A percentile compares a stretch with the other conserved stretches of the same genome.
Evolutionary conservation across 768 basidiomycete species (phyloP).

Genomic region (Piloderma croceum): DNA sequence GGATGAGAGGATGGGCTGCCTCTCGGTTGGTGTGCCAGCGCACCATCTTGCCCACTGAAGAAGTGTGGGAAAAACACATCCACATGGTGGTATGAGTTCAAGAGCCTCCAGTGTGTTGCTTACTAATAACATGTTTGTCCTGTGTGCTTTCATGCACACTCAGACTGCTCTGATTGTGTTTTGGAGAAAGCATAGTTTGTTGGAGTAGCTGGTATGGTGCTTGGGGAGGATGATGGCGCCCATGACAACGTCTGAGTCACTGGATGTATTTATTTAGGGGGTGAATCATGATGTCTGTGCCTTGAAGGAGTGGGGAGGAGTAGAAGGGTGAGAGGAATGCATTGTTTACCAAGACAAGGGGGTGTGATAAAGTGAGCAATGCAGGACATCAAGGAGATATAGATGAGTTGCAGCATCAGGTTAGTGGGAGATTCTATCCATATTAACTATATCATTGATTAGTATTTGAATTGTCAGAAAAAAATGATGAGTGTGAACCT

Average conservation of each 20-base stretch:
- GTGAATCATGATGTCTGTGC: conserved; percentile 85
- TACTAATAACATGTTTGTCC: conserved; percentile 72
- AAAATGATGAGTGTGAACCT: conserved; percentile 40
- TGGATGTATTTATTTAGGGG: conserved; percentile 87
- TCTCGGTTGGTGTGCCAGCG: too few species aligned
- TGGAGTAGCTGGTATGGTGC: conserved; percentile 40
- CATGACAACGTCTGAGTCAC: conserved; percentile 91
- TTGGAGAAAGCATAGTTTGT: conserved; percentile 78
- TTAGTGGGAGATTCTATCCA: conserved; percentile 97
- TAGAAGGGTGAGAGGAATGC: conserved; percentile 94
- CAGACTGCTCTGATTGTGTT: conserved; percentile 84
- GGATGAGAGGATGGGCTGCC: too few species aligned
- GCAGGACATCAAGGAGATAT: conserved; percentile 64
- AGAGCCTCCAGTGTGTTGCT: conserved; percentile 60
- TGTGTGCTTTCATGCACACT: conserved; percentile 83
- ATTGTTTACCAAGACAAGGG: conserved; percentile 87
- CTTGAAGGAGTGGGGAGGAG: conserved; percentile 76
- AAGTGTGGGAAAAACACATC: too few species aligned
- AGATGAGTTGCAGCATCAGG: conserved; percentile 83
- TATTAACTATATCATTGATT: conserved; percentile 52
- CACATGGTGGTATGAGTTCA: too few species aligned
- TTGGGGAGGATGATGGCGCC: conserved; percentile 73
- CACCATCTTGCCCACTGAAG: too few species aligned
- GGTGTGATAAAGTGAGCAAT: conserved; percentile 58
- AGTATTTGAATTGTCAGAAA: neutral